phyloP scores from a whole-genome alignment of 768 basidiomycete species.

The Coprinopsis marcescibilis region DNA sequence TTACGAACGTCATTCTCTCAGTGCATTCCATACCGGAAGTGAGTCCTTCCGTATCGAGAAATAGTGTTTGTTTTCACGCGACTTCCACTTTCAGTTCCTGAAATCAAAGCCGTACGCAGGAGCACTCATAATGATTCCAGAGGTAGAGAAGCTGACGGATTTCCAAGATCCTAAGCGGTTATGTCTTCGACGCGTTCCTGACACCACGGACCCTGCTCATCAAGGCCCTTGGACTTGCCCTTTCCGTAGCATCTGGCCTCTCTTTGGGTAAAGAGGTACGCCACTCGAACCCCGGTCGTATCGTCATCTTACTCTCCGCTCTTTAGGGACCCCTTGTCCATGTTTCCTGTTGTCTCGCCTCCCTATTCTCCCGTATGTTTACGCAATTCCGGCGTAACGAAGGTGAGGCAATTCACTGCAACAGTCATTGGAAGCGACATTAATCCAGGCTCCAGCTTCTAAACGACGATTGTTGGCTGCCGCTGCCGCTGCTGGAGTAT shows the following conservation, averaged over 20 bases:
- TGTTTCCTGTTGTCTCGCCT: slow-evolving; percentile 78
- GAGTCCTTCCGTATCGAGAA: slow-evolving; percentile 13
- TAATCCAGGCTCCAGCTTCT: slow-evolving; percentile 41
- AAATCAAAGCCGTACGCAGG: slow-evolving; percentile 67
- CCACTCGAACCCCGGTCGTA: slow-evolving; percentile 14
- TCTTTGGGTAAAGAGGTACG: slow-evolving; percentile 78
- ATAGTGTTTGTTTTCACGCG: slow-evolving; percentile 4
- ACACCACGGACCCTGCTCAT: slow-evolving; percentile 81
- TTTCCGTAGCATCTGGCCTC: slow-evolving; percentile 80
- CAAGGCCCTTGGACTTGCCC: slow-evolving; percentile 76
- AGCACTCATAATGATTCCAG: not conserved
- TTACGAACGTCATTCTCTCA: slow-evolving; percentile 18
- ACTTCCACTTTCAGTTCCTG: slow-evolving; percentile 47
- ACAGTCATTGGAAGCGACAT: not conserved
- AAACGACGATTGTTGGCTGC: slow-evolving; percentile 79
- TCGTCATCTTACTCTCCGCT: not conserved
- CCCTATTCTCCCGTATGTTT: slow-evolving; percentile 60
- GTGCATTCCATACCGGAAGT: slow-evolving; percentile 81
- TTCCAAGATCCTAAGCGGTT: slow-evolving; percentile 68
- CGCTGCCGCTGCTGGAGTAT: slow-evolving; percentile 81
- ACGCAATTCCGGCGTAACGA: slow-evolving; percentile 73
- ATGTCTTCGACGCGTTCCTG: slow-evolving; percentile 84
- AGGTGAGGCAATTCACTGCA: slow-evolving; percentile 36
- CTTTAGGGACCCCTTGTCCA: slow-evolving; percentile 76
- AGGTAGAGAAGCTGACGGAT: not conserved